A percentile compares a stretch with the other conserved stretches of the same genome.
Evolutionary conservation across 768 basidiomycete genomes (phyloP).

Genomic region (Pulveroboletus sp.): DNA sequence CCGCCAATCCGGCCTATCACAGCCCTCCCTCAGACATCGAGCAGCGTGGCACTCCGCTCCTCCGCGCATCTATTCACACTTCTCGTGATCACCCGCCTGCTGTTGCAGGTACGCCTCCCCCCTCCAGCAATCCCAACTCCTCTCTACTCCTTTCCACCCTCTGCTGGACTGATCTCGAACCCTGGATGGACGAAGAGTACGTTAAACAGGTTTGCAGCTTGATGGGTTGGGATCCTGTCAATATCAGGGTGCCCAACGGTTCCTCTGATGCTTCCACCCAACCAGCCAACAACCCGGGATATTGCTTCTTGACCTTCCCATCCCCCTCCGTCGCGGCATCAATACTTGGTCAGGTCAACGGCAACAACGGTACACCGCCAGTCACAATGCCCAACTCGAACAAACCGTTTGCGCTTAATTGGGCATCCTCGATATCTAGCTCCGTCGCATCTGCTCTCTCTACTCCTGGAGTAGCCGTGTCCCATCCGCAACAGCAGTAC

Average conservation of each 20-base stretch:
- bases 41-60: constrained; percentile 11
- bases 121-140: constrained; percentile 28
- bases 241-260: constrained; percentile 67
- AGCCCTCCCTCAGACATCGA: constrained; percentile 21
- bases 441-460: constrained; percentile 31
- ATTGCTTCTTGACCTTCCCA: constrained; percentile 85
- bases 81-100: constrained; percentile 16
- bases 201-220: constrained; percentile 80
- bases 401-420: constrained; percentile 77
- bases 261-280: constrained; percentile 55
- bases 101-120: constrained; percentile 16
- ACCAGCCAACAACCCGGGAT: constrained; percentile 79
- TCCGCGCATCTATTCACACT: constrained; percentile 17
- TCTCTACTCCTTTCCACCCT: constrained; percentile 55
- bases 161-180: constrained; percentile 86
- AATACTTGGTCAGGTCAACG: constrained; percentile 65
- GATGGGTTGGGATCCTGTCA: constrained; percentile 83
- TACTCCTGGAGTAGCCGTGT: constrained; percentile 24
- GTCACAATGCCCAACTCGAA: constrained; percentile 83
- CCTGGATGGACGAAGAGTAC: constrained; percentile 98
- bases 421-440: constrained; percentile 52
- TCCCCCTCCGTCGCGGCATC: constrained; percentile 63
- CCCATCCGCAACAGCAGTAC: constrained; percentile 49
- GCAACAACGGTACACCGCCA: constrained; percentile 37
- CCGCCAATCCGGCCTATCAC: constrained; percentile 18